Evolutionary conservation across 2,329 filamentous ascomycete species (phyloP), one percentile per base, ranked within the genome.

Genomic region (Alternaria alternata): DNA sequence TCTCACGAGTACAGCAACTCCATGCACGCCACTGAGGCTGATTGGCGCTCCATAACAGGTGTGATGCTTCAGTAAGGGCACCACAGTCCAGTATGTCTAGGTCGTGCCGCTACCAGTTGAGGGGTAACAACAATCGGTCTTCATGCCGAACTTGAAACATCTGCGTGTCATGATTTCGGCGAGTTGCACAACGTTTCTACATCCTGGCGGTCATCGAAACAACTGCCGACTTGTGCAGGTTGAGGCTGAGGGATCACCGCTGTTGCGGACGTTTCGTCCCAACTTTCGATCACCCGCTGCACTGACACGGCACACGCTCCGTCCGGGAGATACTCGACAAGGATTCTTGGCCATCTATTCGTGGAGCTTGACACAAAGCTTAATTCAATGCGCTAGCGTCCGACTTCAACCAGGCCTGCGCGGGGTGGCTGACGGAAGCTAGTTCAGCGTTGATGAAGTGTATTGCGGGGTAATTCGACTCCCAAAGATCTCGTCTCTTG

Each of bases 391-490:
- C 55, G 56, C 63, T 70, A 67, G 65, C 57, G 54, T 44, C 52
- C 54, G 56, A 44, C 64, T 63, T 66, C 54, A 51, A 53, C 54
- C 44, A 57, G 47, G 61, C 53, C 38, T 36, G 54, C 47, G 57
- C 61, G 47, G 60, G 53, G 62, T 62, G 68, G 68, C 68, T 70
- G 66, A 70, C 67, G 68, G 69, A 60, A 69, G 47, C 69, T 69
- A 72, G 53, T 38, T 52, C 38, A 43, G 42, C 32, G 46, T 41
- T 63, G 52, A 54, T 64, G 58, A 54, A 44, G 43, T 53, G 54
- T 59, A 55, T 51, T 71, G 69, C 68, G 69, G 69, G 69, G 69
- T 72, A 72, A 56, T 22, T 9, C 41, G 49, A 22, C 42, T 22
- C 36, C 43, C 53, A 36, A 34, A 44, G 11, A 43, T 28, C 18